Evolutionary conservation across 2,329 filamentous ascomycete genomes (phyloP), one percentile per base, ranked within the genome.

Genomic region (Capronia epimyces): DNA sequence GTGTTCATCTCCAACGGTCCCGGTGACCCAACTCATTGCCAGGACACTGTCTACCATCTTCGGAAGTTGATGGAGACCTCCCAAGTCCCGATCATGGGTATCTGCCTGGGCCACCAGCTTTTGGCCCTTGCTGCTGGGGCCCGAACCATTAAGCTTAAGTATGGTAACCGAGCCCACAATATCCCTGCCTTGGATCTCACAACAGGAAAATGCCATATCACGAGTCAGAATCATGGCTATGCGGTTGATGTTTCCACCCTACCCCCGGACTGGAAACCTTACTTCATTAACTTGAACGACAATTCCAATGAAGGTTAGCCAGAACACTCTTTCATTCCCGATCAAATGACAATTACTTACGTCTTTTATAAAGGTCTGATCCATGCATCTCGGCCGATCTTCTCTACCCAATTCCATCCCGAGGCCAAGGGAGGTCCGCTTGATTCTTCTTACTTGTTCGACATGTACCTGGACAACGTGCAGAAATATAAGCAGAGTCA

Each of bases 1-100:
- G 84, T 98, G 66, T 98, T 98, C 80, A 96, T 97, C 43, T 95
- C 89, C 72, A 98, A 98, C 74, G 93, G 93, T 53, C 93, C 93
- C 22, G 93, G 93, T 74, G 93, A 98, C 74, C 93, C 93, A 63
- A 97, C 90, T 36, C 93, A 98, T 75, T 96, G 90, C 77, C 86
- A 89, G 67, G 82, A 89, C 65, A 96, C 93, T 34, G 89, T 95
- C 59, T 91, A 94, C 80, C 90, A 95, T 75, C 81, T 98, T 49
- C 79, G 80, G 64, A 87, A 89, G 65, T 75, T 98, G 64, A 96
- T 98, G 81, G 87, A 95, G 70, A 84, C 82, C 20, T 95, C 89
- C 42, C 84, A 89, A 63, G 80, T 95, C 27, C 93, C 93, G 52
- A 84, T 98, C 72, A 94, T 98, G 83, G 93, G 93, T 64, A 97